These are phyloP conservation scores for Albugo candida DNA, from an alignment of 352 stramenopile genomes.

Conservation along the genomic window DNA sequence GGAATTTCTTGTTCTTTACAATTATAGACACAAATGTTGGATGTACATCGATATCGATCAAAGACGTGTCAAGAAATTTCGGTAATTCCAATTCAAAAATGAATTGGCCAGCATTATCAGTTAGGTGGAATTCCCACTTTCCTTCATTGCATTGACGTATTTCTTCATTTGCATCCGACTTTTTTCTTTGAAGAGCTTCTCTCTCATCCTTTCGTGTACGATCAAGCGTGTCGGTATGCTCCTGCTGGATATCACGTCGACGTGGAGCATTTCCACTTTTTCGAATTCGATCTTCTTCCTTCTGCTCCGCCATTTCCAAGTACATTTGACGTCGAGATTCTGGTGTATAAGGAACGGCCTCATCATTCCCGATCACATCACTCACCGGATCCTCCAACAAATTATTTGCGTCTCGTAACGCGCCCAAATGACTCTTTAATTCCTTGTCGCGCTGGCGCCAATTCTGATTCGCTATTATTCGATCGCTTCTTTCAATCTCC, in stretches of 20 bases:
- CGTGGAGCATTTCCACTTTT: conserved; percentile 57
- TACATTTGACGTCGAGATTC: conserved; percentile 70
- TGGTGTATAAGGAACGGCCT: conserved; percentile 52
- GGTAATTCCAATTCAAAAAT: conserved; percentile 71
- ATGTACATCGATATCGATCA: conserved; percentile 90
- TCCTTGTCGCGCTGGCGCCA: conserved; percentile 24
- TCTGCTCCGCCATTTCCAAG: conserved; percentile 85
- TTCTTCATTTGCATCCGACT: conserved; percentile 6
- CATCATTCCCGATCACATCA: conserved; percentile 10
- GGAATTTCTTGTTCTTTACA: conserved; percentile 82
- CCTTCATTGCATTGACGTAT: conserved; percentile 84
- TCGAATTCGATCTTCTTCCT: conserved; percentile 76
- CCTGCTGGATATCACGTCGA: conserved; percentile 68
- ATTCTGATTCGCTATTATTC: conserved; percentile 77
- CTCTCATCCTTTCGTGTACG: conserved; percentile 14
- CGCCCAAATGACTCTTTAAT: conserved; percentile 12
- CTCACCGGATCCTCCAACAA: conserved; percentile 4
- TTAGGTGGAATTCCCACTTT: conserved; percentile 74
- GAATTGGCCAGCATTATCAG: conserved; percentile 19
- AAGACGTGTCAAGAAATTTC: conserved; percentile 76
- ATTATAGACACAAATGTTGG: conserved; percentile 85
- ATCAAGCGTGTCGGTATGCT: conserved; percentile 52
- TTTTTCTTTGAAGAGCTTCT: conserved; percentile 1
- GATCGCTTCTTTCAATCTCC: conserved; percentile 66
- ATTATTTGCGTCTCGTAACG: conserved; percentile 9